Evolutionary conservation across 371 early-diverging fungal species (phyloP).

Genomic region (Mortierella sp.): DNA sequence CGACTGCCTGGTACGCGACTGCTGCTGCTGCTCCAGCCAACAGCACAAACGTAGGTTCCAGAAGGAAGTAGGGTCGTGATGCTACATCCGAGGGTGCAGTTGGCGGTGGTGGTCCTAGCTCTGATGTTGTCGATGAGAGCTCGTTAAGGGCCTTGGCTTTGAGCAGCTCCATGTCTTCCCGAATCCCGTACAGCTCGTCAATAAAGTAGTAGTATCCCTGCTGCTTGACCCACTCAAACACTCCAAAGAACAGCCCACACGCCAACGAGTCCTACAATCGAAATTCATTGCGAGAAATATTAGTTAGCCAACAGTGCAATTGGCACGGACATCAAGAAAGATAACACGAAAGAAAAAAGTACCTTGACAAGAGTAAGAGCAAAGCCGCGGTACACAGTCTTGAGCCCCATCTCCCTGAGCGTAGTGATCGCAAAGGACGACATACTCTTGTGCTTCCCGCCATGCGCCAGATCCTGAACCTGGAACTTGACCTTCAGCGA

Average conservation of each 20-base stretch:
- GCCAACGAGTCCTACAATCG: constrained; percentile 74
- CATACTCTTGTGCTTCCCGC: constrained; percentile 81
- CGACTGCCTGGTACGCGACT: constrained; percentile 79
- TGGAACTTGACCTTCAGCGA: constrained; percentile 82
- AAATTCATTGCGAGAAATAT: background rate
- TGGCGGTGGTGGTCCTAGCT: background rate
- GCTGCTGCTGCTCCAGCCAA: constrained; percentile 82
- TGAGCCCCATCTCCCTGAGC: constrained; percentile 71
- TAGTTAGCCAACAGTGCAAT: background rate
- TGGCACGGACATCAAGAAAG: background rate
- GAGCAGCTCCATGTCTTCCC: constrained; percentile 59
- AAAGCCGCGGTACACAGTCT: constrained; percentile 80
- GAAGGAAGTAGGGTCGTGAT: constrained; percentile 64
- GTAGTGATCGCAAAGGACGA: constrained; percentile 75
- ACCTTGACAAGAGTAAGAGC: constrained; percentile 76
- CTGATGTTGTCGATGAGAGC: background rate
- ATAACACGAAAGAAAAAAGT: constrained; percentile 13
- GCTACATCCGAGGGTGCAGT: constrained; percentile 7
- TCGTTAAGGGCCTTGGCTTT: constrained; percentile 45
- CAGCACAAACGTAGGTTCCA: constrained; percentile 78
- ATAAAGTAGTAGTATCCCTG: constrained; percentile 75
- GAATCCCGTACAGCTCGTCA: constrained; percentile 69
- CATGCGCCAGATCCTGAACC: constrained; percentile 75
- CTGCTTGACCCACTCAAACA: constrained; percentile 82
- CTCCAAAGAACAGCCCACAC: constrained; percentile 83